These are phyloP conservation scores for Backusella parvicylindrica DNA, from an alignment of 192 early-diverging fungal genomes.

Conservation along the genomic window DNA sequence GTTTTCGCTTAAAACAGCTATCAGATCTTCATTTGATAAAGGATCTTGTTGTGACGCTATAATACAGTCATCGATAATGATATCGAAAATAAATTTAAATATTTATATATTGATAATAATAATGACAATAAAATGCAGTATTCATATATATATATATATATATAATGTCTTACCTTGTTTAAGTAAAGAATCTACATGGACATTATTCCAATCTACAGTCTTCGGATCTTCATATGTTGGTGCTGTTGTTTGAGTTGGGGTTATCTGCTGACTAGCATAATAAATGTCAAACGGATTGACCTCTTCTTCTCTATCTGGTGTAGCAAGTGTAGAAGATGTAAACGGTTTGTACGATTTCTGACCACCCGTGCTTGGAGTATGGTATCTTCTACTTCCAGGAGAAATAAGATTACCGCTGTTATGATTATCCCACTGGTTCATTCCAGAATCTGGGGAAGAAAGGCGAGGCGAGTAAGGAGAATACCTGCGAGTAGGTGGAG, in stretches of 20 bases:
- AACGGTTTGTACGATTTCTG: slow-evolving; percentile 20
- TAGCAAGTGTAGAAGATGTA: slow-evolving; percentile 19
- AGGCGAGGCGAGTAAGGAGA: slow-evolving; percentile 22
- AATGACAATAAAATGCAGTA: too few species aligned
- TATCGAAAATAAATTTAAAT: not conserved
- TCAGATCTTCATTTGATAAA: not conserved
- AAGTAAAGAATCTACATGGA: not conserved
- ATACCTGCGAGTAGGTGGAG: slow-evolving; percentile 22
- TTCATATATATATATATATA: too few species aligned
- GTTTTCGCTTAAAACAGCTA: not conserved
- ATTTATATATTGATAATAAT: too few species aligned
- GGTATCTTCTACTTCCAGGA: not conserved
- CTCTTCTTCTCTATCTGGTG: slow-evolving; percentile 18
- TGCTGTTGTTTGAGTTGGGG: not conserved
- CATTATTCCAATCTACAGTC: not conserved
- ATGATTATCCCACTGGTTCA: not conserved
- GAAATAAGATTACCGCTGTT: not conserved
- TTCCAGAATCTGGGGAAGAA: slow-evolving; percentile 18
- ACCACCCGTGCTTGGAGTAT: not conserved
- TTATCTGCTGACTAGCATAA: not conserved
- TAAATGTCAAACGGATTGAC: slow-evolving; percentile 16
- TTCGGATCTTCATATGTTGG: not conserved
- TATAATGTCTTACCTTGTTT: not conserved
- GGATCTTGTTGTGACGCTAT: not conserved
- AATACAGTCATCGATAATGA: not conserved